Base-by-base conservation (phyloP, 192 early-diverging fungal species). In the Coemansia sp. region DNA sequence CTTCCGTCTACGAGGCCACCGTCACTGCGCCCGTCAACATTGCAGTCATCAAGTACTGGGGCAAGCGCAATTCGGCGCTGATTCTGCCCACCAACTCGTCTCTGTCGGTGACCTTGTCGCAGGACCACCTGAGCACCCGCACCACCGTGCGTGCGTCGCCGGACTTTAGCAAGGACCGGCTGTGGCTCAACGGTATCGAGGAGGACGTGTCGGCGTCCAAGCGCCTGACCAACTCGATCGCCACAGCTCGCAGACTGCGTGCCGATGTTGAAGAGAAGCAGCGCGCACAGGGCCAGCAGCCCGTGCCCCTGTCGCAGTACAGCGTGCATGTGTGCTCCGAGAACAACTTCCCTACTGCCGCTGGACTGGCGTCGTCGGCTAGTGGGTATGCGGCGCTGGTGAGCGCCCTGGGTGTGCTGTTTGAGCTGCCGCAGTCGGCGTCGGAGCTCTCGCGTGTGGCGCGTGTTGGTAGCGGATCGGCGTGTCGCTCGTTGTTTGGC, bases 341-440 rank as follows among this genome's bases (percentile, higher is more conserved):
- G 53, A 99, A 99, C 84, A 99, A 98, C 78, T 99, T 99, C 78
- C 97, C 97, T 15, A 99, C 97, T 5, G 97, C 97, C 19, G 97
- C 97, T 1, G 97, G 97, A 7, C 79, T 99, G 23, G 97, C 97
- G 7, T 98, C 95, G 37, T 94, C 91, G 8, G 97, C 97, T 10
- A 90, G 90, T 20, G 97, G 97, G 5, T 94, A 93, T 30, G 95
- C 97, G 22, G 91, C 90, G 54, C 77, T 99, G 42, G 91, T 93
- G 23, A 92, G 84, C 44, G 86, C 91, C 0, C 67, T 98, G 37
- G 79, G 85, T 17, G 50, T 83, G 51, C 72, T 93, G 45, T 92
- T 82, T 53, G 72, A 89, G 30, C 77, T 95, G 51, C 81, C 81
- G n/a, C 65, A 80, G 58, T 70, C 81, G 34, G 64, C 77, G 29